Evolutionary conservation across 2,329 filamentous ascomycete genomes (phyloP), one percentile per base, ranked within the genome.

Genomic region (Furcasterigmium furcatum): DNA sequence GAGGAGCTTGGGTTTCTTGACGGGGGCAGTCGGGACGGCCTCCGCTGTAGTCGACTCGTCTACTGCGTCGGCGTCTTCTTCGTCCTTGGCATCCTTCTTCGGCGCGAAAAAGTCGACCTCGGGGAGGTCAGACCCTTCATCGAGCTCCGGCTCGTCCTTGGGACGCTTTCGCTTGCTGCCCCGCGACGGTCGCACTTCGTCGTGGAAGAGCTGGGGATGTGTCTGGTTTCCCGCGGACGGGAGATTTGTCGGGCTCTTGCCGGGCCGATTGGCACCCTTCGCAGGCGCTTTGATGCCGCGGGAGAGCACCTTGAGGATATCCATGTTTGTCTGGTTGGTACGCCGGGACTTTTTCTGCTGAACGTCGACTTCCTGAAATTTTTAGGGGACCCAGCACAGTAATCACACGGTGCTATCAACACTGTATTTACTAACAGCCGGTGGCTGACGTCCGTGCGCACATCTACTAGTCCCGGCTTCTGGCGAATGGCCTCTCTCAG

Each of bases 241-340:
- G 25, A 87, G 69, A 45, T 72, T 76, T 4, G 67, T 56, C 18
- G 65, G 50, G 24, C 62, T 57, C 22, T 46, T 52, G 24, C 56
- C 56, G 24, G 63, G 59, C 34, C 64, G 59, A 6, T 52, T 51
- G 12, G 60, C 50, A 16, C 59, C 56, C 46, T 68, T 73, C 5
- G 70, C 59, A 13, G 73, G 68, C 56, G 73, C 73, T 50, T 87
- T 88, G 4, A 81, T 82, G 46, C 85, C 85, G 42, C 86, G 77
- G 29, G 86, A 88, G 48, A 91, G 71, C 25, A 91, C 70, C 58
- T 84, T 88, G 58, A 89, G 72, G 45, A 89, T 82, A 66, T 91
- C 85, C 85, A 88, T 88, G 46, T 41, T 55, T 45, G 38, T 39
- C 10, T 24, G 13, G 36, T 22, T 43, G 20, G 18, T 20, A 20